A percentile compares a stretch with the other conserved stretches of the same genome.
These are phyloP conservation scores for Oryza meridionalis DNA, from an alignment of 176 grass and related monocot genomes.

Conservation along the genomic window DNA sequence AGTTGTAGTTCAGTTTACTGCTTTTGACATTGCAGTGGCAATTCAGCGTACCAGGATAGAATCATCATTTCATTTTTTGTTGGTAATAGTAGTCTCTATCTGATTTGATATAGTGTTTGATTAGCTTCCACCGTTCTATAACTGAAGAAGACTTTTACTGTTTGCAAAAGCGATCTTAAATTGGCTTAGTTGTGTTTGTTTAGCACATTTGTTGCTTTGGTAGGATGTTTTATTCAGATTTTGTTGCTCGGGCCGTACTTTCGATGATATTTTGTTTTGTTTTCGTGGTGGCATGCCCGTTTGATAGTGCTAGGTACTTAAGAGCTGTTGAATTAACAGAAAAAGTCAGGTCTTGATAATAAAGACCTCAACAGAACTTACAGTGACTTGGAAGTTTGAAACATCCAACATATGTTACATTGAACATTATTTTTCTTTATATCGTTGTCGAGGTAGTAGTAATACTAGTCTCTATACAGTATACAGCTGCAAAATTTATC, in stretches of 20 bases:
- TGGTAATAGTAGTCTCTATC: not conserved
- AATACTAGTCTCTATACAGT: not conserved
- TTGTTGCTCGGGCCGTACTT: not conserved
- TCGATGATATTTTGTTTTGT: constrained; percentile 4
- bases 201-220: constrained; percentile 34
- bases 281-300: constrained; percentile 21
- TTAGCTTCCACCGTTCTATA: not conserved
- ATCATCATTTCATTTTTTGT: not conserved
- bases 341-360: constrained; percentile 2
- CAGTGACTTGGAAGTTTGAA: constrained; percentile 30
- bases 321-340: constrained; percentile 33
- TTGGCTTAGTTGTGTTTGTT: not conserved
- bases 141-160: not conserved
- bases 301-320: constrained; percentile 28
- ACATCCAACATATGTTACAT: not conserved
- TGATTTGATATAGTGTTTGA: not conserved
- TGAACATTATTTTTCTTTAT: not conserved
- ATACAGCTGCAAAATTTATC: not conserved
- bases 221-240: constrained; percentile 38
- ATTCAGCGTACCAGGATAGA: not conserved
- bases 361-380: constrained; percentile 33
- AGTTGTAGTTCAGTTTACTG: constrained; percentile 14
- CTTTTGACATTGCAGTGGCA: not conserved
- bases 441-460: not conserved
- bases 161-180: not conserved